Conservation (phyloP, 169 alveolate genomes). For the Pseudocohnilembus persalinus region DNA sequence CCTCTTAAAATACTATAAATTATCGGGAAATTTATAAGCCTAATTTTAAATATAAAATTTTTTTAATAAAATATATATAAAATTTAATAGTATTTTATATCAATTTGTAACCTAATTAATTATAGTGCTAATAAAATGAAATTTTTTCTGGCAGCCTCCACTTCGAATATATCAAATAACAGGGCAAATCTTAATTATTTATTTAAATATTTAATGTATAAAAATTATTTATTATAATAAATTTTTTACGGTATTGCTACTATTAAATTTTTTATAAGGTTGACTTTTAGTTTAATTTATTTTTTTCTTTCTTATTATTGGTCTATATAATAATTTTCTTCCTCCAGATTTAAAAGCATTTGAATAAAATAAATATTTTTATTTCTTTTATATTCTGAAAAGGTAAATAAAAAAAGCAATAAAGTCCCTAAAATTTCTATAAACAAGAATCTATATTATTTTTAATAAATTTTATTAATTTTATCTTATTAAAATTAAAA, state of each 20-base stretch:
- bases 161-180: neutral
- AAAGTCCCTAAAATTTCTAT: neutral
- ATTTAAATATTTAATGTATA: no score
- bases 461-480: no score
- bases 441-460: neutral
- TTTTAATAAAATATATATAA: neutral
- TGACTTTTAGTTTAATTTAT: no score
- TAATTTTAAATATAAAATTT: no score
- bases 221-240: no score
- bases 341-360: neutral
- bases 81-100: neutral
- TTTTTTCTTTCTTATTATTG: neutral
- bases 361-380: neutral
- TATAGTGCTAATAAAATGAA: neutral
- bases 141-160: neutral
- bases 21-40: neutral
- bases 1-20: no score
- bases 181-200: neutral
- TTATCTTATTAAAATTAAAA: no score
- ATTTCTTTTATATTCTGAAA: neutral
- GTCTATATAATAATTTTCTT: neutral
- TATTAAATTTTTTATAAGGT: no score
- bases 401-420: neutral
- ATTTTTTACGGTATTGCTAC: neutral
- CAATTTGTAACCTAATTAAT: neutral